These are phyloP conservation scores for Chiua virens DNA, from an alignment of 768 basidiomycete genomes.

Conservation along the genomic window DNA sequence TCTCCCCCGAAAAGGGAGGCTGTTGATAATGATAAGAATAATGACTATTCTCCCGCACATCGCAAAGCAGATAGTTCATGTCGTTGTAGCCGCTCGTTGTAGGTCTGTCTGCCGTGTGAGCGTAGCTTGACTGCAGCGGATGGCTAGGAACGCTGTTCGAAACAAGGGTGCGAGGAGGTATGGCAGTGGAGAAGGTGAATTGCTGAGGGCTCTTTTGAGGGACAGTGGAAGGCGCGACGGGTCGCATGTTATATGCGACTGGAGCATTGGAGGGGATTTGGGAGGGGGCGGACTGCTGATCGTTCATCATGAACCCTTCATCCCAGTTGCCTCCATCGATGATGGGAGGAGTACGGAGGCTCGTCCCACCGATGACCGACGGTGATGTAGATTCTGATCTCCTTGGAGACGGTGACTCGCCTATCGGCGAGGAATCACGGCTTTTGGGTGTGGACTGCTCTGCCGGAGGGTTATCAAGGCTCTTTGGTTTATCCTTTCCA, in stretches of 20 bases:
- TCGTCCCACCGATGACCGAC: slow-evolving; percentile 30
- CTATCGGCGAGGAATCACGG: slow-evolving; percentile 66
- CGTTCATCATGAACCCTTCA: slow-evolving; percentile 52
- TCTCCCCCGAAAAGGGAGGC: slow-evolving; percentile 46
- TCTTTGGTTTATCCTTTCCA: slow-evolving; percentile 78
- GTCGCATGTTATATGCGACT: slow-evolving; percentile 43
- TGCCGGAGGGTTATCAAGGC: slow-evolving; percentile 35
- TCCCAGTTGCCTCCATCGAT: slow-evolving; percentile 56
- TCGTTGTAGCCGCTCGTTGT: slow-evolving; percentile 47
- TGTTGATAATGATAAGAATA: slow-evolving; percentile 56
- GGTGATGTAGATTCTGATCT: slow-evolving; percentile 37
- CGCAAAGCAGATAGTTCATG: slow-evolving; percentile 45
- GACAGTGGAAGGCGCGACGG: slow-evolving; percentile 45
- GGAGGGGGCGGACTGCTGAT: slow-evolving; percentile 35
- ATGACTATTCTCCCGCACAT: slow-evolving; percentile 48
- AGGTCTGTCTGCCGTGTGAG: slow-evolving; percentile 52
- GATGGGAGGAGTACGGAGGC: slow-evolving; percentile 41
- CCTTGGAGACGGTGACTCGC: slow-evolving; percentile 46
- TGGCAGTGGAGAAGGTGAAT: slow-evolving; percentile 41
- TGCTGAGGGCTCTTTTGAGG: slow-evolving; percentile 47
- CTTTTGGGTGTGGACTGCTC: slow-evolving; percentile 49
- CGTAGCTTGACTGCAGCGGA: slow-evolving; percentile 38
- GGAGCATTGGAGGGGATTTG: slow-evolving; percentile 42
- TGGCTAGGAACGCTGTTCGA: slow-evolving; percentile 43
- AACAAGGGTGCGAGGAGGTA: slow-evolving; percentile 44